Percentiles rank a stretch among this genome's conserved stretches.
Evolutionary conservation across 2,329 filamentous ascomycete genomes (phyloP).

Genomic region (Bipolaris zeicola): DNA sequence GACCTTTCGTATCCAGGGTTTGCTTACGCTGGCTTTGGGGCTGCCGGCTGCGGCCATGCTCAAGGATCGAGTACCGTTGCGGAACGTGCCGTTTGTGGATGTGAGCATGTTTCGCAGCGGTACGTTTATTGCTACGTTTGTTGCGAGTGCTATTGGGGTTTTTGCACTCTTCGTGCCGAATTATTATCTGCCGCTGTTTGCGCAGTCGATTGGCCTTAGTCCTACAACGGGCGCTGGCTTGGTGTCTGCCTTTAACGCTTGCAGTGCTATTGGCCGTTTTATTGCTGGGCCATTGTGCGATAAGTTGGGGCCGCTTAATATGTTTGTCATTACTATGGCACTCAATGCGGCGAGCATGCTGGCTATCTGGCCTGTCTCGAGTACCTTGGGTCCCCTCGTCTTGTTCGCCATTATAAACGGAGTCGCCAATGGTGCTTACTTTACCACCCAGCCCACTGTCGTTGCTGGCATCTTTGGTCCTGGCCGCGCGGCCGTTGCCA

Average conservation of each 20-base stretch:
- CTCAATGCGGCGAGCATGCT: conserved; percentile 38
- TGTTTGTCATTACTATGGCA: conserved; percentile 33
- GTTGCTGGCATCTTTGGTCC: conserved; percentile 38
- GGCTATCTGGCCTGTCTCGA: conserved; percentile 39
- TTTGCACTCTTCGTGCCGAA: conserved; percentile 41
- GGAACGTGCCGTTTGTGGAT: conserved; percentile 32
- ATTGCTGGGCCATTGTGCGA: conserved; percentile 36
- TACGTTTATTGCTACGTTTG: conserved; percentile 30
- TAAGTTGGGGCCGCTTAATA: conserved; percentile 41
- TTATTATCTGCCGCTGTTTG: conserved; percentile 39
- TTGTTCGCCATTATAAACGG: conserved; percentile 39
- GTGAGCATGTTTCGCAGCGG: conserved; percentile 32
- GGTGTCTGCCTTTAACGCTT: conserved; percentile 37
- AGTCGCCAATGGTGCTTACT: conserved; percentile 38
- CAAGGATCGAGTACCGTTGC: conserved; percentile 31
- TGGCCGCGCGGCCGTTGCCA: conserved; percentile 33
- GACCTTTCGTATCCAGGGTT: conserved; percentile 39
- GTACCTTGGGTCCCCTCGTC: conserved; percentile 31
- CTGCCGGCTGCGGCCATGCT: conserved; percentile 34
- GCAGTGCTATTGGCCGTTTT: conserved; percentile 38
- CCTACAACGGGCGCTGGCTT: conserved; percentile 35
- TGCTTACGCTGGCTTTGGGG: conserved; percentile 32
- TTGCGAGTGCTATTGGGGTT: conserved; percentile 31
- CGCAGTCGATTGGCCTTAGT: conserved; percentile 32
- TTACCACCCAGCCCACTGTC: conserved; percentile 38